Base-by-base conservation (phyloP, 1,139 yeast species). In the Pichia sp. region DNA sequence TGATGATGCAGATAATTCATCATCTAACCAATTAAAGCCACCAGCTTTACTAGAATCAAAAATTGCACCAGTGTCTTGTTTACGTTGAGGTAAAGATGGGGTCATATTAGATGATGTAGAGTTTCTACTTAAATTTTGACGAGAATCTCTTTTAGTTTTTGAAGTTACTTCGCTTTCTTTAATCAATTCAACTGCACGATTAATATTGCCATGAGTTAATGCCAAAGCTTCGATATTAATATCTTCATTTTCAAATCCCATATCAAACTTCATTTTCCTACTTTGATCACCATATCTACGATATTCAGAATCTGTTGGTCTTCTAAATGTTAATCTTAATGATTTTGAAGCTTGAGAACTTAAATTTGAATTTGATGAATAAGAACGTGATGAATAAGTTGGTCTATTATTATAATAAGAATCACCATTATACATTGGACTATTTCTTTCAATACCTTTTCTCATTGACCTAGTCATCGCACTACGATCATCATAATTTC, bases 51-150 rank as follows among this genome's bases (percentile, higher is more conserved):
- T 39, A 7, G 62, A 49, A 40, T 56, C 59, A 32, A 60, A 41
- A 10, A 59, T 45, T 2, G 62, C 56, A 23, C 62, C 60, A 6
- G 57, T 39, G n/a, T 57, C 55, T 25, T 62, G 50, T 24, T 74
- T 76, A 55, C 81, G 62, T 50, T 59, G 62, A 7, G 82, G 82
- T 49, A 77, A 67, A 6, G 70, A 67, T 9, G 77, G 76, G 2
- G 39, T 31, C 3, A 38, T n/a, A 12, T 31, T 47, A 44, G 39
- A 27, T 20, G 32, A 29, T 12, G 10, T 26, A 9, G 12, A 27
- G 3, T 31, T 35, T n/a, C 16, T 37, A n/a, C 4, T 20, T 9
- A 23, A 26, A 16, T 8, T 10, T 10, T 25, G 29, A 25, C 4
- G 37, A 10, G 12, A 4, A 9, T 1, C 20, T 10, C 7, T 30